Conservation (phyloP, 108 stramenopile genomes). For the Nitzschia putrida region DNA sequence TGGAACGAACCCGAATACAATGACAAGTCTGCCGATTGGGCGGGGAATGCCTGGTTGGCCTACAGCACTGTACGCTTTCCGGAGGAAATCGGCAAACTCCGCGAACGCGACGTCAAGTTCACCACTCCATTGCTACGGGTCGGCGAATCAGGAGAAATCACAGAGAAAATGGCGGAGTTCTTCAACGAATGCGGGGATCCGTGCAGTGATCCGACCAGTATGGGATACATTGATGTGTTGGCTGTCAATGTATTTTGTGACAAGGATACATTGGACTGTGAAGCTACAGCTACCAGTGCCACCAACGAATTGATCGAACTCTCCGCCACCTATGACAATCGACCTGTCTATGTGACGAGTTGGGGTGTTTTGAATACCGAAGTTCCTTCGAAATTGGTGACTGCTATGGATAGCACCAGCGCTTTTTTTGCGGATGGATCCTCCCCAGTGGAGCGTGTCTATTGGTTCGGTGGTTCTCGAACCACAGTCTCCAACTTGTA, state of each 20-base stretch:
- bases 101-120: slow-evolving; percentile 2
- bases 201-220: not conserved
- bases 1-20: slow-evolving; percentile 25
- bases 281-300: not conserved
- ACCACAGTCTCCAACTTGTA: not conserved
- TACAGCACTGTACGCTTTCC: slow-evolving; percentile 13
- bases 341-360: slow-evolving; percentile 23
- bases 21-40: slow-evolving; percentile 14
- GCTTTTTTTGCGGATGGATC: slow-evolving; percentile 5
- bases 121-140: slow-evolving; percentile 13
- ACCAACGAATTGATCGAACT: not conserved
- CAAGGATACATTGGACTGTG: slow-evolving; percentile 6
- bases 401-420: slow-evolving; percentile 15
- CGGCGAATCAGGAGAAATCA: not conserved
- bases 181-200: slow-evolving; percentile 3
- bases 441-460: slow-evolving; percentile 21
- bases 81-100: slow-evolving; percentile 7
- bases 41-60: slow-evolving; percentile 26
- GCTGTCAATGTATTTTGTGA: slow-evolving; percentile 23
- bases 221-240: slow-evolving; percentile 18
- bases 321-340: slow-evolving; percentile 7
- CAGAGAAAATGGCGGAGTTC: not conserved
- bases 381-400: slow-evolving; percentile 7
- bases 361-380: slow-evolving; percentile 15
- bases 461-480: slow-evolving; percentile 20